phyloP scores from a whole-genome alignment of 106 monocot genomes.

The Vanilla planifolia region DNA sequence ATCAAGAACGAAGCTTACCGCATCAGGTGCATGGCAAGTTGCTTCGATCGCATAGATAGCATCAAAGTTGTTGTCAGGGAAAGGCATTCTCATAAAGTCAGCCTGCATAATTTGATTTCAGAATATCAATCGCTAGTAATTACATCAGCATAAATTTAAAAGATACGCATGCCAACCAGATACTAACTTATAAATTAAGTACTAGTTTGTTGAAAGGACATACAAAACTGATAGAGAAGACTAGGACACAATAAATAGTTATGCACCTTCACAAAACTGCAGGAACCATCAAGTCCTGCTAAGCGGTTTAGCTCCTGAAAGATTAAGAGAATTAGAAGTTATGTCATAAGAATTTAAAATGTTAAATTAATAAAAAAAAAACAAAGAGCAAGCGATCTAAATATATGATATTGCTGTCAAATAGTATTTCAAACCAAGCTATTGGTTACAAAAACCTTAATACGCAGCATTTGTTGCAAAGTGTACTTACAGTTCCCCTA shows the following conservation, averaged over 20 bases:
- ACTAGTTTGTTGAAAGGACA: no score
- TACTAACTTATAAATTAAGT: no score
- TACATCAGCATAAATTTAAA: no score
- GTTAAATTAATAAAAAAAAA: background rate
- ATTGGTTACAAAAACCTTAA: background rate
- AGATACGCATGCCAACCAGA: no score
- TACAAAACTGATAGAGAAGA: no score
- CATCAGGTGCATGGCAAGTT: constrained; percentile 97
- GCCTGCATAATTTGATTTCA: constrained; percentile 40
- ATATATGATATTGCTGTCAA: background rate
- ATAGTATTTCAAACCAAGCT: background rate
- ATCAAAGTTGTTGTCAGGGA: constrained; percentile 71
- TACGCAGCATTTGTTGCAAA: background rate
- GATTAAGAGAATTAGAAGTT: constrained; percentile 1
- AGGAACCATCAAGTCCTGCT: constrained; percentile 48
- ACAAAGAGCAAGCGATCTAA: no score
- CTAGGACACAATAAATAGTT: no score
- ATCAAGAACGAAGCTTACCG: constrained; percentile 26
- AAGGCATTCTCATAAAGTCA: constrained; percentile 98
- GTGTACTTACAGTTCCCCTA: constrained; percentile 58
- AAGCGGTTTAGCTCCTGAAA: constrained; percentile 65
- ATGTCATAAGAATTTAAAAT: background rate
- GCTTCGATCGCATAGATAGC: constrained; percentile 97
- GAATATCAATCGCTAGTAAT: background rate
- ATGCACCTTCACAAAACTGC: constrained; percentile 85